Conservation (phyloP, 805 yeast genomes). For the Kodamaea fukazawae region DNA sequence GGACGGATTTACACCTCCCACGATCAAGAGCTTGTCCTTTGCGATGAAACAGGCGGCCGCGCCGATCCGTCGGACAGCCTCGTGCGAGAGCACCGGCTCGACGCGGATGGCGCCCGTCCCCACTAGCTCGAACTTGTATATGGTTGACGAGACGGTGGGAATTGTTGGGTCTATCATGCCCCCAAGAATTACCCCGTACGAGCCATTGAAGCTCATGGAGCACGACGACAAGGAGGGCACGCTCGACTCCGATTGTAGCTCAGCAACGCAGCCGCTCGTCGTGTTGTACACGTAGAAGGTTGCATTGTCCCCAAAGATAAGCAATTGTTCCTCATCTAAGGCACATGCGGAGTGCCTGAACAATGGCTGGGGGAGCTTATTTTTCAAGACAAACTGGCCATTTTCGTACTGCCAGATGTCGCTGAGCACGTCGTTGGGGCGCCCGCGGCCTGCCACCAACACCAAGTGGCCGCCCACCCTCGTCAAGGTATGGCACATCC, state of each 20-base stretch:
- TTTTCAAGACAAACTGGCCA: conserved; percentile 40
- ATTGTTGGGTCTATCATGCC: conserved; percentile 35
- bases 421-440: conserved; percentile 48
- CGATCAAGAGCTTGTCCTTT: conserved; percentile 38
- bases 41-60: conserved; percentile 32
- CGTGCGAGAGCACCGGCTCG: conserved; percentile 15
- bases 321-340: conserved; percentile 27
- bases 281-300: conserved; percentile 21
- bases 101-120: conserved; percentile 6
- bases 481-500: conserved; percentile 61
- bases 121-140: conserved; percentile 34
- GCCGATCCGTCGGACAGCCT: conserved; percentile 49
- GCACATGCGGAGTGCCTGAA: conserved; percentile 48
- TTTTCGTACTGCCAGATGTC: conserved; percentile 26
- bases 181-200: conserved; percentile 47
- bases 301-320: conserved; percentile 29
- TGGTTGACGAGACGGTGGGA: conserved; percentile 30
- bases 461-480: conserved; percentile 22
- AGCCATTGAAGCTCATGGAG: conserved; percentile 30
- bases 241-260: conserved; percentile 20
- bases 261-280: conserved; percentile 9
- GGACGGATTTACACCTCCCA: conserved; percentile 56
- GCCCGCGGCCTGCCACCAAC: conserved; percentile 64
- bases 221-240: conserved; percentile 32
- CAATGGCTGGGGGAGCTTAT: conserved; percentile 44